Evolutionary conservation across 495 filamentous ascomycete species (phyloP).

Genomic region (Aspergillus asperescens): DNA sequence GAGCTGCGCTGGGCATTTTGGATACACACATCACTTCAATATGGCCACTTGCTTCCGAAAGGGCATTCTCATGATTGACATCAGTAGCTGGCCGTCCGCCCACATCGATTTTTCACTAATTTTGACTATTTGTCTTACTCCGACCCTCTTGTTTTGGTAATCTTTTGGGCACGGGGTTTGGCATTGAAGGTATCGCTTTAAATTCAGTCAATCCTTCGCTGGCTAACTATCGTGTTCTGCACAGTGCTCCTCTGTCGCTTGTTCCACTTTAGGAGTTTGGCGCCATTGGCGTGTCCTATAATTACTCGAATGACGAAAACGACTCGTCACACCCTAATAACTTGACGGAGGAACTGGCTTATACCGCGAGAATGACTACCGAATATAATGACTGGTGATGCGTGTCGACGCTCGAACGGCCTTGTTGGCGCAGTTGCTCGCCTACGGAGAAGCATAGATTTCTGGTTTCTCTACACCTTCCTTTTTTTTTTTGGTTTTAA

Average conservation of each 20-base stretch:
- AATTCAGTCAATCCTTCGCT: background rate
- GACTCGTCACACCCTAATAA: constrained; percentile 17
- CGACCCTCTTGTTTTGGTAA: background rate
- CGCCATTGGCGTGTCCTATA: constrained; percentile 12
- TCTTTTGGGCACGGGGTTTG: background rate
- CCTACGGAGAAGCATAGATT: background rate
- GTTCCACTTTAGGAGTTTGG: constrained; percentile 16
- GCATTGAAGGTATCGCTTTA: background rate
- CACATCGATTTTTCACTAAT: background rate
- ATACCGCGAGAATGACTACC: constrained; percentile 16
- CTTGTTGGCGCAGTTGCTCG: constrained; percentile 1
- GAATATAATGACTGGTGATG: constrained; percentile 7
- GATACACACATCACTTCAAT: constrained; percentile 23
- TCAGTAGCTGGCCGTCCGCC: background rate
- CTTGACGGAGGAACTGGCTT: constrained; percentile 14
- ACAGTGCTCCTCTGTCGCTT: background rate
- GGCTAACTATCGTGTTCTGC: background rate
- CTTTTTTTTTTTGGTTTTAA: background rate
- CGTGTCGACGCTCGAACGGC: constrained; percentile 12
- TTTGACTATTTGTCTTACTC: background rate
- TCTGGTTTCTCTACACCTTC: background rate
- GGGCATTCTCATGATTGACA: constrained; percentile 11
- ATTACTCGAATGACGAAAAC: constrained; percentile 4
- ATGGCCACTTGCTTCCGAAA: constrained; percentile 16
- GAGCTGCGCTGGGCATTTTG: constrained; percentile 28